Percentiles rank a stretch among this genome's conserved stretches.
phyloP scores from a whole-genome alignment of 1,284 basidiomycete genomes.

The Sanghuangporus weigelae region DNA sequence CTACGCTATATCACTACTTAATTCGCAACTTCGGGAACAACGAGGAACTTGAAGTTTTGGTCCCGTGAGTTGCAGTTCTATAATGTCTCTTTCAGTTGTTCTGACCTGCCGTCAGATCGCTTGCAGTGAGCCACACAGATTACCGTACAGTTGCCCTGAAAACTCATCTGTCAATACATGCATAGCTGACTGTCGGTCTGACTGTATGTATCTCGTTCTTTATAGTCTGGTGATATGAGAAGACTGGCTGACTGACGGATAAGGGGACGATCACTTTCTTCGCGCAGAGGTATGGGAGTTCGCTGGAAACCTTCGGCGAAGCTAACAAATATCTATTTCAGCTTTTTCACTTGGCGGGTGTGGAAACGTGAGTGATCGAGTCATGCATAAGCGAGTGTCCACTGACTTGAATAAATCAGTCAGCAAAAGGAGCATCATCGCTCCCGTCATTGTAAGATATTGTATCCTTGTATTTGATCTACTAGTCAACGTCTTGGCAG shows the following conservation, averaged over 20 bases:
- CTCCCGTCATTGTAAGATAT: slow-evolving; percentile 6
- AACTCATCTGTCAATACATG: not conserved
- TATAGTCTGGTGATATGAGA: not conserved
- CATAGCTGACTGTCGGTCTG: slow-evolving; percentile 13
- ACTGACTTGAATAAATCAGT: not conserved
- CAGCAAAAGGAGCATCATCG: slow-evolving; percentile 8
- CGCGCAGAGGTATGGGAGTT: slow-evolving; percentile 9
- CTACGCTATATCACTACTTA: slow-evolving; percentile 15
- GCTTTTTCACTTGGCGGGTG: slow-evolving; percentile 15
- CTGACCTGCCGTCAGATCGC: not conserved
- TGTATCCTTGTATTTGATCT: no score
- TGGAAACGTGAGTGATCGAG: slow-evolving; percentile 10
- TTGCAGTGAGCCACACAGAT: not conserved
- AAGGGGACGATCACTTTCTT: slow-evolving; percentile 16
- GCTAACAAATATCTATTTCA: not conserved
- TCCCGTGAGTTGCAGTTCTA: slow-evolving; percentile 3
- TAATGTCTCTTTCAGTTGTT: not conserved
- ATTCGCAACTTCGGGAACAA: slow-evolving; percentile 15
- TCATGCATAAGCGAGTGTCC: not conserved
- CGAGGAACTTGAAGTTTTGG: slow-evolving; percentile 1
- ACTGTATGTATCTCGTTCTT: slow-evolving; percentile 1
- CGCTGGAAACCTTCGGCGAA: not conserved
- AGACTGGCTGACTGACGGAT: not conserved
- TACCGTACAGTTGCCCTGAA: not conserved
- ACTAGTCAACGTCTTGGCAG: not conserved